phyloP scores from a whole-genome alignment of 345 rosid genomes.

The Sisymbrium irio region DNA sequence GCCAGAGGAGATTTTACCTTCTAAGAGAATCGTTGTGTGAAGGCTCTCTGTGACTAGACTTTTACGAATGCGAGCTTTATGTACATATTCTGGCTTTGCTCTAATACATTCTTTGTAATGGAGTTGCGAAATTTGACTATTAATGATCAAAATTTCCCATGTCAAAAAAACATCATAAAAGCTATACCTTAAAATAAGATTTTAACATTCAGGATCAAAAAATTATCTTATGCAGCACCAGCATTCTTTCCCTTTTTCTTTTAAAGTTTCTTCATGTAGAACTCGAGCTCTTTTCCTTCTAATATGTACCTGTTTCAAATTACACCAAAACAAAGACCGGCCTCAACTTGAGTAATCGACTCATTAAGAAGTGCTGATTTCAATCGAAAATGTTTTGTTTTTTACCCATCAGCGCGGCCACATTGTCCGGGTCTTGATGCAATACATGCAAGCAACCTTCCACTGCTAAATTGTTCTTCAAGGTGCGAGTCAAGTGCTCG shows the following conservation, averaged over 20 bases:
- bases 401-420: constrained; percentile 20
- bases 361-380: neutral
- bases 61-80: too few relatives aligned
- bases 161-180: neutral
- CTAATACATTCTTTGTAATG: neutral
- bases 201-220: neutral
- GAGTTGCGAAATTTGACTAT: neutral
- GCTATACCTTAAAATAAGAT: neutral
- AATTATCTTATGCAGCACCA: neutral
- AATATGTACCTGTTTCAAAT: constrained; percentile 14
- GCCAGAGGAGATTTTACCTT: constrained; percentile 19
- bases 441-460: constrained; percentile 10
- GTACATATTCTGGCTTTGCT: neutral
- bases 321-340: neutral
- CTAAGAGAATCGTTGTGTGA: neutral
- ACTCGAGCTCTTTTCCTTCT: constrained; percentile 22
- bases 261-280: constrained; percentile 28
- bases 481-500: neutral
- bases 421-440: constrained; percentile 15
- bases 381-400: neutral
- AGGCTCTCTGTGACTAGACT: too few relatives aligned
- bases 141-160: neutral
- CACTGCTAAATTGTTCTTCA: constrained; percentile 5
- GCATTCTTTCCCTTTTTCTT: constrained; percentile 29
- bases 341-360: neutral